Conservation (phyloP, 306 rosid species). For the Cucumis sativus region DNA sequence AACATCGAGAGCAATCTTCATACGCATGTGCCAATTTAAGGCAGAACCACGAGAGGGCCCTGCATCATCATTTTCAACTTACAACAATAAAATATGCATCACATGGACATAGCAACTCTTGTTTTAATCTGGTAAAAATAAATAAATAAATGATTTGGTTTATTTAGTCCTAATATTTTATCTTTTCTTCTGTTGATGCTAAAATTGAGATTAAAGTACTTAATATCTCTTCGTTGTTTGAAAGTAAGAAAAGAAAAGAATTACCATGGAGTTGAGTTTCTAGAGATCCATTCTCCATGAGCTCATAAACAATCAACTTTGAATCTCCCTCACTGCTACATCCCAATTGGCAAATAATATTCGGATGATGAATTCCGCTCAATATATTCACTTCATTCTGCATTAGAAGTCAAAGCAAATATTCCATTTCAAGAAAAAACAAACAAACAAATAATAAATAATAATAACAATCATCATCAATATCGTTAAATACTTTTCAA, state of each 20-base stretch:
- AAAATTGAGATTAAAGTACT: too few species aligned
- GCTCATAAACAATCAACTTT: conserved; percentile 54
- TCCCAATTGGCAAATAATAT: conserved; percentile 57
- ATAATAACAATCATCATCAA: too few species aligned
- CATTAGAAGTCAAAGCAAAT: neutral
- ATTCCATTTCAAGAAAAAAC: too few species aligned
- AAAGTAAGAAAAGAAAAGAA: neutral
- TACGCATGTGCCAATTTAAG: conserved; percentile 74
- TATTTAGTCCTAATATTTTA: too few species aligned
- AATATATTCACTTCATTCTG: conserved; percentile 80
- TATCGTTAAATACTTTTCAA: too few species aligned
- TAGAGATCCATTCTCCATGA: conserved; percentile 84
- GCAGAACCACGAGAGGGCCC: conserved; percentile 72
- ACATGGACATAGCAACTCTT: neutral
- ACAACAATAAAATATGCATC: neutral
- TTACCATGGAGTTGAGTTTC: conserved; percentile 79
- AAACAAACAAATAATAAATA: too few species aligned
- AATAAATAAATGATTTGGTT: too few species aligned
- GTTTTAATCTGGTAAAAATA: too few species aligned
- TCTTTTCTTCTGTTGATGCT: too few species aligned
- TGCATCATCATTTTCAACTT: conserved; percentile 5
- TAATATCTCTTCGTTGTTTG: too few species aligned
- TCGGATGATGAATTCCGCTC: conserved; percentile 64
- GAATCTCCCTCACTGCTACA: conserved; percentile 43
- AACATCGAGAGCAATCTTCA: conserved; percentile 85